These are phyloP conservation scores for Beauveria medogensis DNA, from an alignment of 2,329 filamentous ascomycete genomes.

Conservation along the genomic window DNA sequence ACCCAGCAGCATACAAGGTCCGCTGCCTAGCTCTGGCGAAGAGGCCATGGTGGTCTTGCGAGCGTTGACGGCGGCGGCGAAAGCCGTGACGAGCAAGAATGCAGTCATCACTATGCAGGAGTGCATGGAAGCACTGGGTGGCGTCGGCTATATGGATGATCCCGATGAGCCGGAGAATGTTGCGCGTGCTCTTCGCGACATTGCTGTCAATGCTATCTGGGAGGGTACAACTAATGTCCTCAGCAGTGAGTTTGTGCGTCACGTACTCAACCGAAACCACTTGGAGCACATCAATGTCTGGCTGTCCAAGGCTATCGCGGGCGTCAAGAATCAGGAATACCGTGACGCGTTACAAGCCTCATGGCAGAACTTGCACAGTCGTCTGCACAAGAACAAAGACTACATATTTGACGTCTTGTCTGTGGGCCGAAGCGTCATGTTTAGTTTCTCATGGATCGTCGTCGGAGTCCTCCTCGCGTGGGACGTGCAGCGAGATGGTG, in stretches of 20 bases:
- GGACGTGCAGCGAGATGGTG: constrained; percentile 9
- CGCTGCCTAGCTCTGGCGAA: not conserved
- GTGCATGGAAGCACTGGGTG: constrained; percentile 13
- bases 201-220: constrained; percentile 13
- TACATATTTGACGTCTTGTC: constrained; percentile 6
- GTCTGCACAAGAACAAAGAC: not conserved
- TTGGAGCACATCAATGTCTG: not conserved
- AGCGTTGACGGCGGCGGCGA: constrained; percentile 8
- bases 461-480: constrained; percentile 7
- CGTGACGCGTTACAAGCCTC: not conserved
- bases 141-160: constrained; percentile 14
- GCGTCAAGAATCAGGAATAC: not conserved
- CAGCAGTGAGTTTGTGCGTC: constrained; percentile 13
- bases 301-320: not conserved
- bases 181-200: constrained; percentile 10
- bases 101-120: constrained; percentile 11
- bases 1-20: not conserved
- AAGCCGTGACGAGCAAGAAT: constrained; percentile 12
- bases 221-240: constrained; percentile 15
- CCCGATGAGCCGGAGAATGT: constrained; percentile 13
- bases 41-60: constrained; percentile 10
- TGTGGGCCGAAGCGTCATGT: constrained; percentile 11
- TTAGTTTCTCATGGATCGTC: constrained; percentile 12
- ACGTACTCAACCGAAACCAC: constrained; percentile 8
- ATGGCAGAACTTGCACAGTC: not conserved